phyloP scores from a whole-genome alignment of 768 basidiomycete genomes.

The Tulasnella sp. region DNA sequence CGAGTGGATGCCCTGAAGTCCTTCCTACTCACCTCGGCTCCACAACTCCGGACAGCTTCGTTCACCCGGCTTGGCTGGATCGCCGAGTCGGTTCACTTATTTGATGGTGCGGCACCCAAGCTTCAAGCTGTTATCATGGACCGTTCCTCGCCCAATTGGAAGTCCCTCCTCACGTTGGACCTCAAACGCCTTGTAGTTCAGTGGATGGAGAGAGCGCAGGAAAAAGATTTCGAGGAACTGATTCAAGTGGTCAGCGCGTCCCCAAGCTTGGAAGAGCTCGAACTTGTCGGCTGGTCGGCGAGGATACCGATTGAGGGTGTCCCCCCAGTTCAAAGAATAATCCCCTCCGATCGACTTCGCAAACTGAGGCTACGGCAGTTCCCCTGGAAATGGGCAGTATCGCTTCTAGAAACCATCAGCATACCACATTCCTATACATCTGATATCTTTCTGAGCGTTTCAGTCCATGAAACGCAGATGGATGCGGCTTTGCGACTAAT shows the following conservation, averaged over 20 bases:
- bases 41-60: background rate
- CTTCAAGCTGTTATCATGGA: background rate
- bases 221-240: background rate
- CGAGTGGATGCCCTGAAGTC: background rate
- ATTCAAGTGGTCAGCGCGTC: background rate
- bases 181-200: background rate
- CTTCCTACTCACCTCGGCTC: background rate
- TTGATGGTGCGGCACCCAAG: background rate
- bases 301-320: background rate
- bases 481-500: background rate
- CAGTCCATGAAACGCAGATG: background rate
- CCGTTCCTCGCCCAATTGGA: background rate
- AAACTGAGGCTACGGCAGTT: background rate
- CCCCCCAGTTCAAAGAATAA: background rate
- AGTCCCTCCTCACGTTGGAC: background rate
- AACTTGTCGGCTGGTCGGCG: background rate
- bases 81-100: background rate
- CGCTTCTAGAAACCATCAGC: background rate
- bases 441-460: background rate
- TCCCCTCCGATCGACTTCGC: background rate
- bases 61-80: background rate
- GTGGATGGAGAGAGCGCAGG: background rate
- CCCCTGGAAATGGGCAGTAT: background rate
- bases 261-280: background rate
- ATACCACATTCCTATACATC: background rate